phyloP scores from a whole-genome alignment of 2,329 filamentous ascomycete genomes.

The Pyrenochaeta sp. region DNA sequence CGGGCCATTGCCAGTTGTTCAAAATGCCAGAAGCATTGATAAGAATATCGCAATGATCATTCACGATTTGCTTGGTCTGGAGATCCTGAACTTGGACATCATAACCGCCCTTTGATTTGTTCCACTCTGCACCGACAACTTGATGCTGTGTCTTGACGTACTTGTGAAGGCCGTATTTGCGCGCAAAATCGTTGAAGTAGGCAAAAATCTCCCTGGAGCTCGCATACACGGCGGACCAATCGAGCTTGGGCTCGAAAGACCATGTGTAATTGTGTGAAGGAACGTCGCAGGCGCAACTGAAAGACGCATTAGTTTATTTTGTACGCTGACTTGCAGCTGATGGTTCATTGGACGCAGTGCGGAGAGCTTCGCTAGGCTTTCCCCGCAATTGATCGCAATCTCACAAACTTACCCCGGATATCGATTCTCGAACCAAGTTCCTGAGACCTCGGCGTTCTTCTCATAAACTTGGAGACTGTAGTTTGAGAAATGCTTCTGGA shows the following conservation, averaged over 20 bases:
- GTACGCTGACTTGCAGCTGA: no score
- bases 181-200: constrained; percentile 53
- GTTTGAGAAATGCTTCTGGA: constrained; percentile 54
- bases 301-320: constrained; percentile 19
- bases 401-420: constrained; percentile 51
- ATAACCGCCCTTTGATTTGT: constrained; percentile 44
- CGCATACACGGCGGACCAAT: constrained; percentile 55
- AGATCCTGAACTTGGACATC: constrained; percentile 46
- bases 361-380: no score
- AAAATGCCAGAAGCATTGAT: constrained; percentile 59
- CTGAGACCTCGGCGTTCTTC: constrained; percentile 57
- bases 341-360: no score
- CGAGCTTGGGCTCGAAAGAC: constrained; percentile 57
- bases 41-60: constrained; percentile 57
- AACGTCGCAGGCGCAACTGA: constrained; percentile 58
- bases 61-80: constrained; percentile 31
- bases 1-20: constrained; percentile 62
- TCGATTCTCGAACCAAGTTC: constrained; percentile 62
- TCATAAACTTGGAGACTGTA: constrained; percentile 56
- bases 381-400: no score
- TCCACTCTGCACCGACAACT: constrained; percentile 48
- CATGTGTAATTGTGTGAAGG: constrained; percentile 62
- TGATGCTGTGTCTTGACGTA: constrained; percentile 47
- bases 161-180: constrained; percentile 49
- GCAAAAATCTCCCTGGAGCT: constrained; percentile 52